These are phyloP conservation scores for Zea luxurians DNA, from an alignment of 176 grass and related monocot species.

Conservation along the genomic window DNA sequence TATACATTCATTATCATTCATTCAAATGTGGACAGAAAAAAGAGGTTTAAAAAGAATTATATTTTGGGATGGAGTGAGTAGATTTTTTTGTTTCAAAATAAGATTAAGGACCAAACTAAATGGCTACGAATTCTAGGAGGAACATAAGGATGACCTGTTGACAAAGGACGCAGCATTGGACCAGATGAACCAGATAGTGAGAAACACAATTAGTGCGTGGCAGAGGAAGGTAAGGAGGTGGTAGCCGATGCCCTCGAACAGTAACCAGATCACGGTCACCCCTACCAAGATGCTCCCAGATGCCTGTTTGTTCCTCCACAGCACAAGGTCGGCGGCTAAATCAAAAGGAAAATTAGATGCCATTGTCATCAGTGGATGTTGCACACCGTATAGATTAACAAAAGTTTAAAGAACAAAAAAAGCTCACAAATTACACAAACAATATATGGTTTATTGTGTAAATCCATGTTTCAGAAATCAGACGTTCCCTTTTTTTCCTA, in stretches of 20 bases:
- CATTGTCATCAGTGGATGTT: background rate
- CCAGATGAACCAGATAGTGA: constrained; percentile 70
- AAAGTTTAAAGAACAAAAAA: background rate
- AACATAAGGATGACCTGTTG: constrained; percentile 46
- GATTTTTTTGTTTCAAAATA: background rate
- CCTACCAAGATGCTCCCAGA: constrained; percentile 73
- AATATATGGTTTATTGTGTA: background rate
- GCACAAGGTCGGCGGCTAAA: constrained; percentile 80
- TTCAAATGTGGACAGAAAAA: no score
- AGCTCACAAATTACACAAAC: background rate
- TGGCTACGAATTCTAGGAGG: background rate
- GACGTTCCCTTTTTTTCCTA: background rate
- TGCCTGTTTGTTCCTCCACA: constrained; percentile 83
- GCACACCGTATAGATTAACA: background rate
- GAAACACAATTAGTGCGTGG: constrained; percentile 63
- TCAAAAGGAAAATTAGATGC: background rate
- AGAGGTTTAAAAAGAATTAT: no score
- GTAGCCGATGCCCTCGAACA: constrained; percentile 91
- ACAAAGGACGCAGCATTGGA: constrained; percentile 64
- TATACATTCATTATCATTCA: no score
- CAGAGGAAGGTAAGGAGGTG: constrained; percentile 83
- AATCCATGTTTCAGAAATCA: background rate
- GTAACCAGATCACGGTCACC: constrained; percentile 77
- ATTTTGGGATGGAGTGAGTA: no score
- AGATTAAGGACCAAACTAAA: background rate